phyloP scores from a whole-genome alignment of 495 filamentous ascomycete species.

The Collariella sp. region DNA sequence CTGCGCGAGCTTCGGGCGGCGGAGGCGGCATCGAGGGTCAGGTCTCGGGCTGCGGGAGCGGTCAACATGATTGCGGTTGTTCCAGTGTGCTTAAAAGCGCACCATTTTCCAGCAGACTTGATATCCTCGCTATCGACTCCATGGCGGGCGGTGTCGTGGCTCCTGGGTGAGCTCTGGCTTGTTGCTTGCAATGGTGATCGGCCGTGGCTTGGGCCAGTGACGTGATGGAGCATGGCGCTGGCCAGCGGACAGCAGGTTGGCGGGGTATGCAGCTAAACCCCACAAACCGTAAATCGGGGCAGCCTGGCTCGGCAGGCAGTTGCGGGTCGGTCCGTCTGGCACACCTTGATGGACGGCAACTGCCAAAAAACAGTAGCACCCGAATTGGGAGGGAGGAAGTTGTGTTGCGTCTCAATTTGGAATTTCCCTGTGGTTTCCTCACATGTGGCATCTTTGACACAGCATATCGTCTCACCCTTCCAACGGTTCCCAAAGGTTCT shows the following conservation, averaged over 20 bases:
- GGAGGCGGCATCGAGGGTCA: slow-evolving; percentile 93
- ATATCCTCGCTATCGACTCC: slow-evolving; percentile 96
- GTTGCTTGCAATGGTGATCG: background rate
- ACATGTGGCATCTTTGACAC: background rate
- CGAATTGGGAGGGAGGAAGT: too few relatives aligned
- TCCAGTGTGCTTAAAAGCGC: slow-evolving; percentile 17
- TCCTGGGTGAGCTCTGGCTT: background rate
- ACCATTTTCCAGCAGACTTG: slow-evolving; percentile 89
- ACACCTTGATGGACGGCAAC: background rate
- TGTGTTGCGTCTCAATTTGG: too few relatives aligned
- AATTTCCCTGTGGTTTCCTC: background rate
- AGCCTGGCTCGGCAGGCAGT: background rate
- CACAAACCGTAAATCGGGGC: slow-evolving; percentile 10
- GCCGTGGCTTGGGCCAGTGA: slow-evolving; percentile 27
- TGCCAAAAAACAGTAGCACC: background rate
- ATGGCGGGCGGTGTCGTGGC: slow-evolving; percentile 30
- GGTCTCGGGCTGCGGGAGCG: slow-evolving; percentile 63
- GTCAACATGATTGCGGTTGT: background rate
- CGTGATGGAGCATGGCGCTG: slow-evolving; percentile 25
- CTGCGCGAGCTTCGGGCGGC: slow-evolving; percentile 52
- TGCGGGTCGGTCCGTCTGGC: slow-evolving; percentile 14
- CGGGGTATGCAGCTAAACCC: slow-evolving; percentile 27
- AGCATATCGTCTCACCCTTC: background rate
- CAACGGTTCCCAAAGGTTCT: background rate
- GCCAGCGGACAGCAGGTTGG: slow-evolving; percentile 7